Evolutionary conservation across 2,329 filamentous ascomycete species (phyloP).

Genomic region (Cladophialophora yegresii): DNA sequence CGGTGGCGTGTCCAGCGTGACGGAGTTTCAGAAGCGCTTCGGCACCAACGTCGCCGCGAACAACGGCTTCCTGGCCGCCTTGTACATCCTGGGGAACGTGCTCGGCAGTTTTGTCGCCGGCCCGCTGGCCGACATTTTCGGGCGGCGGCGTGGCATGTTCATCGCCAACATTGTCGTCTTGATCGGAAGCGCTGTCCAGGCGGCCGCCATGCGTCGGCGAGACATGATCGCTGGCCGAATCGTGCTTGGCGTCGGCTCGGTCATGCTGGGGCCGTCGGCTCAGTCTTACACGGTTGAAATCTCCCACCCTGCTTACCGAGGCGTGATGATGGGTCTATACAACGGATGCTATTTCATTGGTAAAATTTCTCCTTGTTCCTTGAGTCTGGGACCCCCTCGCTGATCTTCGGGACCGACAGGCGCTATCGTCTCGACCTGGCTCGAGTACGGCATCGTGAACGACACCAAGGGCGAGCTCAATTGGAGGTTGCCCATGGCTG

Average conservation of each 20-base stretch:
- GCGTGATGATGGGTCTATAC: not conserved
- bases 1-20: conserved; percentile 3
- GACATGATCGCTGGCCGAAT: not conserved
- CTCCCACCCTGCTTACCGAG: not conserved
- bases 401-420: not conserved
- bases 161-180: conserved; percentile 1
- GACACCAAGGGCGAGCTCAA: not conserved
- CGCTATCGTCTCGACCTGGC: conserved; percentile 5
- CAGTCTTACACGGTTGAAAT: conserved; percentile 4
- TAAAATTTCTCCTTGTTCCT: not conserved
- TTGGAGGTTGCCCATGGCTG: conserved; percentile 5
- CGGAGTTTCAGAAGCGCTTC: not conserved
- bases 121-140: not conserved
- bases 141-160: conserved; percentile 2
- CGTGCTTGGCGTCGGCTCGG: conserved; percentile 1
- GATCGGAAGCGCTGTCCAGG: not conserved
- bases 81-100: conserved; percentile 5
- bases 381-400: not conserved
- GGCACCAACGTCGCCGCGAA: conserved; percentile 6
- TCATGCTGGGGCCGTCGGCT: not conserved
- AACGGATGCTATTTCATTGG: conserved; percentile 1
- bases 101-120: not conserved
- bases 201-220: not conserved
- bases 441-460: conserved; percentile 4
- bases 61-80: not conserved